Evolutionary conservation across 108 stramenopile genomes (phyloP).

Genomic region (Aureococcus anophagefferens): DNA sequence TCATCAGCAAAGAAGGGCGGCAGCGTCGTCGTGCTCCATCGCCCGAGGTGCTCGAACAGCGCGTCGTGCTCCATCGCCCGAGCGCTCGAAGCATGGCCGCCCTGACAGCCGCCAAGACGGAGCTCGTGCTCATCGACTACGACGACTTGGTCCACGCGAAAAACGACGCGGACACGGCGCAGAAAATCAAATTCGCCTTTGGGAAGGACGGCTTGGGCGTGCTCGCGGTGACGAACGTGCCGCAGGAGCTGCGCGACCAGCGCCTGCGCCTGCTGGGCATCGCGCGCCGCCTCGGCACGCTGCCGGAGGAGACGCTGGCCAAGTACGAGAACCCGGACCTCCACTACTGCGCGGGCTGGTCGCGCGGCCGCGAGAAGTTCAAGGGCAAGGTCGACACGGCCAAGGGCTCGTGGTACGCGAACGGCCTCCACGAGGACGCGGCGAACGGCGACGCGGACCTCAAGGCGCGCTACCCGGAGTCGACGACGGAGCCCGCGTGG

Average conservation of each 20-base stretch:
- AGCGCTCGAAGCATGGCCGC: too few species aligned
- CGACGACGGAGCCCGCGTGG: conserved; percentile 20
- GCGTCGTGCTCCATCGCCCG: too few species aligned
- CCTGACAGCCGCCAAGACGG: too few species aligned
- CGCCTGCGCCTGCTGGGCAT: conserved; percentile 3
- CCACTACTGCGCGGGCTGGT: conserved; percentile 43
- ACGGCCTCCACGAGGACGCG: conserved; percentile 29
- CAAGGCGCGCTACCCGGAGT: conserved; percentile 1
- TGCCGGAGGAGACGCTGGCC: conserved; percentile 16
- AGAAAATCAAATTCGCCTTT: neutral
- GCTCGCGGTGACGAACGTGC: neutral
- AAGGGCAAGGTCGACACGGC: conserved; percentile 31
- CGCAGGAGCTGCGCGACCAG: neutral
- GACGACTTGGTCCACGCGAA: too few species aligned
- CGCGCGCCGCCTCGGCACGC: conserved; percentile 13
- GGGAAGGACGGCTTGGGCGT: neutral
- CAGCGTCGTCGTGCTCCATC: too few species aligned
- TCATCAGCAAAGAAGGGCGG: too few species aligned
- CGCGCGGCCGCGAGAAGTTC: conserved; percentile 42
- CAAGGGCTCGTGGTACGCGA: conserved; percentile 51
- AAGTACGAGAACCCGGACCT: conserved; percentile 30
- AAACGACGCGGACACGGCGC: too few species aligned
- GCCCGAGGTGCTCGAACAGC: too few species aligned
- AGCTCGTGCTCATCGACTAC: too few species aligned
- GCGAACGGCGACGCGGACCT: conserved; percentile 16